Evolutionary conservation across 106 monocot species (phyloP).

Genomic region (Alisma plantagoaquatica): DNA sequence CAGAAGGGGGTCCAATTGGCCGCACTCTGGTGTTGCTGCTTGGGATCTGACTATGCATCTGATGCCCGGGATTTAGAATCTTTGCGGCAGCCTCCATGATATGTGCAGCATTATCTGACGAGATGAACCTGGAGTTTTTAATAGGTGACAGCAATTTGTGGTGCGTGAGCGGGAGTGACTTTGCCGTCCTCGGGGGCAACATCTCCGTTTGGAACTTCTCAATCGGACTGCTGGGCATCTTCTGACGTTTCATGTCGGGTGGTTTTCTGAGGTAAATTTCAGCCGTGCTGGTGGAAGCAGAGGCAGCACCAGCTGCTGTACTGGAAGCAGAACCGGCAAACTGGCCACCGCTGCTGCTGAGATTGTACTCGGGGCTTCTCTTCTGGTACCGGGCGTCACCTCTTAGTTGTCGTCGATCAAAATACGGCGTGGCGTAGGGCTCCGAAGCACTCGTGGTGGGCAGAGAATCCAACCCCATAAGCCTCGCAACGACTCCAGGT

Average conservation of each 20-base stretch:
- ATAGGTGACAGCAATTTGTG: conserved; percentile 71
- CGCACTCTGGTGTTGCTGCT: conserved; percentile 20
- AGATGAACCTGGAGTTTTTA: conserved; percentile 39
- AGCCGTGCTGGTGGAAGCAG: too few species aligned
- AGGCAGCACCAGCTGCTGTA: too few species aligned
- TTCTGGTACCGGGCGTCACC: conserved; percentile 24
- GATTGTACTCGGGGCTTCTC: conserved; percentile 31
- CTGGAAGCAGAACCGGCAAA: conserved; percentile 7
- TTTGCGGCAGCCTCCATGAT: conserved; percentile 84
- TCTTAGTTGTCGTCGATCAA: too few species aligned
- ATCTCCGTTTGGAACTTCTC: conserved; percentile 71
- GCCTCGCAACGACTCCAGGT: conserved; percentile 81
- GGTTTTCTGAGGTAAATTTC: conserved; percentile 38
- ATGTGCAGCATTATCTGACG: conserved; percentile 56
- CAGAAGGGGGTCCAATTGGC: conserved; percentile 21
- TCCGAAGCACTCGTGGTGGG: conserved; percentile 52
- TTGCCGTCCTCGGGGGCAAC: conserved; percentile 42
- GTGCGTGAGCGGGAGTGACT: conserved; percentile 36
- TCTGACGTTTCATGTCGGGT: conserved; percentile 30
- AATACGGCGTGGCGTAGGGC: too few species aligned
- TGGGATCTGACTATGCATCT: too few species aligned
- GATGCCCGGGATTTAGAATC: conserved; percentile 49
- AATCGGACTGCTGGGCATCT: conserved; percentile 83
- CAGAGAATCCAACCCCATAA: conserved; percentile 89
- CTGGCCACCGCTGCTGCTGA: conserved; percentile 24